Evolutionary conservation across 192 early-diverging fungal genomes (phyloP), one percentile per base, ranked within the genome.

Genomic region (Coemansia sp.): DNA sequence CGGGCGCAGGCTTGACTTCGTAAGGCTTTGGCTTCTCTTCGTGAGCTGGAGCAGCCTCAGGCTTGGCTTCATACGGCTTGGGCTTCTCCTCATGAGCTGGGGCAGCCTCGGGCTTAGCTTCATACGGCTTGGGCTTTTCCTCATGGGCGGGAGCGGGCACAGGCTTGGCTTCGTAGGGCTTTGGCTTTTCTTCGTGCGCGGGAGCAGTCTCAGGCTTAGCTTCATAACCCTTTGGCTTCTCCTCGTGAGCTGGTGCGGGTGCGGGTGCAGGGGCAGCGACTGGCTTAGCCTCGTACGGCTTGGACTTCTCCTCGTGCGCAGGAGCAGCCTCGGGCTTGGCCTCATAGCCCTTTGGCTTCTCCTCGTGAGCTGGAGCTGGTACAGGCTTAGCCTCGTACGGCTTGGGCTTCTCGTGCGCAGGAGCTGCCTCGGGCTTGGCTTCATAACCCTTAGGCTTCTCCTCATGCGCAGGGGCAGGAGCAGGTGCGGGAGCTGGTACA

Each of bases 21-120:
- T 70, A 63, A 2, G 31, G n/a, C 7, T 39, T 33, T 16, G 61
- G 59, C 59, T 60, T 60, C 34, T 62, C 24, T 4, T 40, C 63
- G 39, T 34, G 59, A 2, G 59, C 67, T 4, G 67, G 66, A 3
- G 21, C 40, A 4, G 39, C 4, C 17, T 9, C 66, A 10, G 40
- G 56, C 3, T 31, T 34, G 24, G 42, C 44, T 14, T 66, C 34
- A n/a, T 66, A 24, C 0, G 4, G 51, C 17, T 53, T 50, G 5
- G 44, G 48, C 14, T 53, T n/a, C 27, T 57, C 37, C 44, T 62
- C 60, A 7, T 50, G 46, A 0, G 36, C 46, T 8, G 67, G 67
- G 21, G 33, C 31, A 17, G 61, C 17, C 8, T 36, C 48, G 1
- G 39, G 16, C 10, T 24, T 40, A 34, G 8, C 8, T 37, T 62